Evolutionary conservation across 1,284 basidiomycete genomes (phyloP), one percentile per base, ranked within the genome.

Genomic region (Kwoniella shivajii): DNA sequence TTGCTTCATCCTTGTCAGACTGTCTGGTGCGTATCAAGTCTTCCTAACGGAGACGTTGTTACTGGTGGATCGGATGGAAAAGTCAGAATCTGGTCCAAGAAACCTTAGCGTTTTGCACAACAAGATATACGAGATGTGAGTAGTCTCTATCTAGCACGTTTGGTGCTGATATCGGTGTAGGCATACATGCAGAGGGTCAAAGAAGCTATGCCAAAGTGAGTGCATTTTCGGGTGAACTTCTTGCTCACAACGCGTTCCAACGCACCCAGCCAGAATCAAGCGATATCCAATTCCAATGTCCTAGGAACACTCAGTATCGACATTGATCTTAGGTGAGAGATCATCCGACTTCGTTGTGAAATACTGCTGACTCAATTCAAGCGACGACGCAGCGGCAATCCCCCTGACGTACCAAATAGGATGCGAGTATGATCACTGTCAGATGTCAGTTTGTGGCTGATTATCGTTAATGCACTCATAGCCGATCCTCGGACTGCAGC

Each of bases 1-100:
- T 30, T 72, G 3, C 27, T 61, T 2, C 72, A 74, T 39, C 71
- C 72, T 0, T 74, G 72, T 36, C 66, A 70, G 37, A 70, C 65
- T 1, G 71, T 74, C 6, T 74, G 71, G 71, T 59, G 65, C 5
- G 65, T 62, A 4, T 48, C 58, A 5, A 54, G 47, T 10, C 41
- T 72, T 7, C 54, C 63, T 7, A 67, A 70, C 30, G 65, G 68
- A 6, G 66, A 72, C 54, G 51, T 72, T 18, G 61, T 71, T 5
- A 67, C 72, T 9, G 72, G 61, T 2, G 72, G 72, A 10, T 71
- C 69, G 6, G 72, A 74, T 44, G 65, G 68, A 2, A 16, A 38
- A 4, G 53, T 71, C 2, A 57, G 72, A 6, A 41, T 68, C 1
- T 74, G 69, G 68, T 60, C 69, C 2, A 50, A 14, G 36, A 48